Conservation (phyloP, 2,329 filamentous ascomycete species). For the Sphaceloma murrayae region DNA sequence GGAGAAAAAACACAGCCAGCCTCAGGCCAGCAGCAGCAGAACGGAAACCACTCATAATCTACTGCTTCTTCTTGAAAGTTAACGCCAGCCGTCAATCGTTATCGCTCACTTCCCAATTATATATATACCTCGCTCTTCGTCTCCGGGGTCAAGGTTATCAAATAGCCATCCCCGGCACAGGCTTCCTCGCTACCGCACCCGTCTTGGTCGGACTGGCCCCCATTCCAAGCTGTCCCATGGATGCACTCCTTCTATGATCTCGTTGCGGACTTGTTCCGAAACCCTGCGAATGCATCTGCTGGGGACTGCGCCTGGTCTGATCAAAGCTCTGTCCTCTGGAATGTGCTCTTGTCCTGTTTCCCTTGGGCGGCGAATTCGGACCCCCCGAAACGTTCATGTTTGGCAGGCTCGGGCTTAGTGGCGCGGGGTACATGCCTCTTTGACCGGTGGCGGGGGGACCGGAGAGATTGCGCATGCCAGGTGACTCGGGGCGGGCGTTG, state of each 20-base stretch:
- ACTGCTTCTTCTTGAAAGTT: not conserved
- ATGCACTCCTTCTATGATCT: conserved; percentile 12
- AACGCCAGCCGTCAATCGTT: conserved; percentile 10
- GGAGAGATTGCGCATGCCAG: conserved; percentile 22
- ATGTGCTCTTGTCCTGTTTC: not conserved
- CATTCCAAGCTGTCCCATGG: conserved; percentile 5
- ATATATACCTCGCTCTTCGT: not conserved
- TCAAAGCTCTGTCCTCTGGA: conserved; percentile 5
- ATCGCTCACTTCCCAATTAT: not conserved
- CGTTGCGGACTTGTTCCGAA: conserved; percentile 1
- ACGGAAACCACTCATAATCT: conserved; percentile 5
- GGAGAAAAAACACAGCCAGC: not conserved
- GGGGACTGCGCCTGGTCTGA: conserved; percentile 6
- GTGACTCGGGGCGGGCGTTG: conserved; percentile 27
- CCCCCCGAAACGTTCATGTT: conserved; percentile 9
- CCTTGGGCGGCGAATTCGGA: not conserved
- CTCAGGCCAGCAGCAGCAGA: not conserved
- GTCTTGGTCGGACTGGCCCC: conserved; percentile 17
- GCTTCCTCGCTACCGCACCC: conserved; percentile 35
- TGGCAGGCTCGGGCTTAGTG: conserved; percentile 15
- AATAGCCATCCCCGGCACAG: conserved; percentile 39
- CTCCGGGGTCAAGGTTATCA: conserved; percentile 20
- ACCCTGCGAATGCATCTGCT: conserved; percentile 16
- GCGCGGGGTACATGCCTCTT: conserved; percentile 12
- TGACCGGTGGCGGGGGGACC: conserved; percentile 15